Percentiles rank a stretch among this genome's conserved stretches.
Conservation (phyloP, 2,329 filamentous ascomycete species). For the Xylariaceae sp. region DNA sequence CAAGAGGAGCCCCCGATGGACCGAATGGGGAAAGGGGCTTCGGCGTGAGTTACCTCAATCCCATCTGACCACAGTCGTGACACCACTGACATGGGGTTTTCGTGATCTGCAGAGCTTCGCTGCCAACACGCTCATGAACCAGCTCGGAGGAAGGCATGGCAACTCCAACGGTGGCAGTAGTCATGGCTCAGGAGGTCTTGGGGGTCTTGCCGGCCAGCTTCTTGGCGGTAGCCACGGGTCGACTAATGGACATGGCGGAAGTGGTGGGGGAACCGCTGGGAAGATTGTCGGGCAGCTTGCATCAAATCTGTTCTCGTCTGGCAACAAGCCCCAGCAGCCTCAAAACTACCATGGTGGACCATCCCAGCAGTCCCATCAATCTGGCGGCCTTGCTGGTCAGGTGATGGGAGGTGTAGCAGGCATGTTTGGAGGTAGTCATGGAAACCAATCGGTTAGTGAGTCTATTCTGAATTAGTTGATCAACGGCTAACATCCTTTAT, state of each 20-base stretch:
- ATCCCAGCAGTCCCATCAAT: conserved; percentile 29
- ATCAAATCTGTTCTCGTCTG: conserved; percentile 49
- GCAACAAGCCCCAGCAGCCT: conserved; percentile 41
- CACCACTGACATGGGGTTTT: conserved; percentile 18
- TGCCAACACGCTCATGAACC: conserved; percentile 49
- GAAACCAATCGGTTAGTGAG: conserved; percentile 33
- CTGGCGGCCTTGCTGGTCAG: conserved; percentile 47
- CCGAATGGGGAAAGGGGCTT: conserved; percentile 57
- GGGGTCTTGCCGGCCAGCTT: conserved; percentile 44
- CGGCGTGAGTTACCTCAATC: conserved; percentile 48
- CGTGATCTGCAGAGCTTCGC: conserved; percentile 47
- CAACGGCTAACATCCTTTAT: conserved; percentile 12
- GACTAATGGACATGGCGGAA: conserved; percentile 19
- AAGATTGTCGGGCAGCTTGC: conserved; percentile 55
- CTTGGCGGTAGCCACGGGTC: conserved; percentile 24
- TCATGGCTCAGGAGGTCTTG: conserved; percentile 37
- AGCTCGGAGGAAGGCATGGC: conserved; percentile 40
- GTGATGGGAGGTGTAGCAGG: conserved; percentile 52
- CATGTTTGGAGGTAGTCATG: conserved; percentile 46
- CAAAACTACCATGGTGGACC: conserved; percentile 25
- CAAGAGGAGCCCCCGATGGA: conserved; percentile 47
- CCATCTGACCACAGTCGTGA: no score
- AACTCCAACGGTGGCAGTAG: conserved; percentile 34
- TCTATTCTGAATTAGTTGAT: not conserved
- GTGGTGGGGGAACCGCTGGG: conserved; percentile 31